These are phyloP conservation scores for Boletus reticuloceps DNA, from an alignment of 768 basidiomycete species.

Conservation along the genomic window DNA sequence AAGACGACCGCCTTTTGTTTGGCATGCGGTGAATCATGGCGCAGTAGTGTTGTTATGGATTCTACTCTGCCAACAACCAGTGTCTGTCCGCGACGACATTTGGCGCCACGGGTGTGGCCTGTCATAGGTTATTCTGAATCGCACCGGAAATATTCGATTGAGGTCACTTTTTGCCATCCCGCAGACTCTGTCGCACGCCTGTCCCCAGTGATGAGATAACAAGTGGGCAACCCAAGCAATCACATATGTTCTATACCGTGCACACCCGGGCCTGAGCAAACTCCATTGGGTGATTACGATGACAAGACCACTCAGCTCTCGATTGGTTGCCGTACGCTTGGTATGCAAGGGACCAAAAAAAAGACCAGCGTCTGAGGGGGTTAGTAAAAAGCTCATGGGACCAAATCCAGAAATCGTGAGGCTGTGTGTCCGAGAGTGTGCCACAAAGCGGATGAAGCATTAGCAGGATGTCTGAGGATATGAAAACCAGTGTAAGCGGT, in stretches of 20 bases:
- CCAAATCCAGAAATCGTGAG: conserved; percentile 8
- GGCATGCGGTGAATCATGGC: no score
- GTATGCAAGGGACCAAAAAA: not conserved
- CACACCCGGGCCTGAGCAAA: conserved; percentile 1
- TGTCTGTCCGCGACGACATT: not conserved
- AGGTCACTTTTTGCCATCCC: not conserved
- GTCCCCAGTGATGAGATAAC: not conserved
- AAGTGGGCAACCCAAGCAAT: not conserved
- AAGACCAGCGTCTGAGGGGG: not conserved
- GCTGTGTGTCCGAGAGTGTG: conserved; percentile 31
- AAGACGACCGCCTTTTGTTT: no score
- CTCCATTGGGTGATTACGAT: conserved; percentile 8
- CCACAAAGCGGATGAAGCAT: conserved; percentile 28
- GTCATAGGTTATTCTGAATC: not conserved
- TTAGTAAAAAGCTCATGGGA: not conserved
- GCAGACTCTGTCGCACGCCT: not conserved
- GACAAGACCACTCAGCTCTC: conserved; percentile 1
- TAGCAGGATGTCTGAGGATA: conserved; percentile 16
- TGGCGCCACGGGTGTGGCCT: not conserved
- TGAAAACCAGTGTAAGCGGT: conserved; percentile 4
- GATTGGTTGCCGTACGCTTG: conserved; percentile 7
- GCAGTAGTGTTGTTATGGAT: not conserved
- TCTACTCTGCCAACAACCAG: not conserved
- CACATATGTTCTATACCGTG: not conserved
- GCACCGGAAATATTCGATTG: not conserved